These are phyloP conservation scores for Obelidium mucronatum DNA, from an alignment of 192 early-diverging fungal genomes.

Conservation along the genomic window DNA sequence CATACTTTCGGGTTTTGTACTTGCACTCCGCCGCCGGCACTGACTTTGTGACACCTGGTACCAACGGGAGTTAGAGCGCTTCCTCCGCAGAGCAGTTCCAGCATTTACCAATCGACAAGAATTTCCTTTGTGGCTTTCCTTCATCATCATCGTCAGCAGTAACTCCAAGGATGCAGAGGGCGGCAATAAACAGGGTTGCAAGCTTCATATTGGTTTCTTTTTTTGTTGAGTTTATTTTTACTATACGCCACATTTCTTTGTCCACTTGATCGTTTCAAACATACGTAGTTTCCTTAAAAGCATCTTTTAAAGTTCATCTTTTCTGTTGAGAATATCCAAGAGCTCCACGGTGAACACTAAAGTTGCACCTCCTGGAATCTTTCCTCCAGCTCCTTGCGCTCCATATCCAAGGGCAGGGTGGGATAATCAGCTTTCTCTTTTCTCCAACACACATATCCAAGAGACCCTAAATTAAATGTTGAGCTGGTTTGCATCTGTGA, in stretches of 20 bases:
- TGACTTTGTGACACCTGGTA: slow-evolving; percentile 3
- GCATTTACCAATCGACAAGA: slow-evolving; percentile 45
- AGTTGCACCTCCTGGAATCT: slow-evolving; percentile 56
- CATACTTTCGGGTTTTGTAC: slow-evolving; percentile 43
- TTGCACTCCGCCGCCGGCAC: slow-evolving; percentile 62
- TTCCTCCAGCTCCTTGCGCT: slow-evolving; percentile 59
- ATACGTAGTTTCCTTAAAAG: too few species aligned
- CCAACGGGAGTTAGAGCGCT: not conserved
- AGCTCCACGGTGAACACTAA: slow-evolving; percentile 86
- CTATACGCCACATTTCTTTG: too few species aligned
- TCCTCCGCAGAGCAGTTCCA: not conserved
- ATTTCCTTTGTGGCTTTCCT: slow-evolving; percentile 30
- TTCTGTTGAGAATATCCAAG: slow-evolving; percentile 58
- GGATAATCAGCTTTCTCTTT: slow-evolving; percentile 77
- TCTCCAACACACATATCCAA: slow-evolving; percentile 82
- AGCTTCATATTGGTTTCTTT: not conserved
- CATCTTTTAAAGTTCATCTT: too few species aligned
- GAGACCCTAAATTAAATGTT: too few species aligned
- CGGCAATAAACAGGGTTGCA: not conserved
- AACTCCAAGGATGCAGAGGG: not conserved
- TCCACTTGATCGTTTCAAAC: too few species aligned
- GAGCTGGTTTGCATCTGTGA: too few species aligned
- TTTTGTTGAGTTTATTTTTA: not conserved
- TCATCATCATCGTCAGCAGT: not conserved
- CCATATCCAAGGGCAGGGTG: slow-evolving; percentile 65